Base-by-base conservation (phyloP, 371 early-diverging fungal genomes). In the Dichotomocladium elegans region DNA sequence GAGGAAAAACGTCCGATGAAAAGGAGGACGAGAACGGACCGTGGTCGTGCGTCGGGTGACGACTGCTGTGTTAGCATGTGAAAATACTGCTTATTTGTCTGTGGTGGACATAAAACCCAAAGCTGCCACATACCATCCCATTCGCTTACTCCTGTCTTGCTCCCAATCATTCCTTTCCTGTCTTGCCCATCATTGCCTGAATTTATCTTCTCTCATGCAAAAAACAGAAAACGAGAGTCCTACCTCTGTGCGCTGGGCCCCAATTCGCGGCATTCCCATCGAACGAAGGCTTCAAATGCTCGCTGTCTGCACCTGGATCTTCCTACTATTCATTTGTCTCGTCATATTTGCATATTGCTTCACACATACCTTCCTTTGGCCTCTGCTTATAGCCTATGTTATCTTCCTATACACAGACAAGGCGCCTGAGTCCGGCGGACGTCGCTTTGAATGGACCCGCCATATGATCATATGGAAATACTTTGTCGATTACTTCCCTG, bases 401-500 rank as follows among this genome's bases (percentile, higher is more conserved):
- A 63, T 78, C n/a, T 91, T 80, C 22, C 47, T 74, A 5, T 60
- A 69, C 51, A 37, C 50, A n/a, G 83, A 84, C 60, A 58, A 66
- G 17, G 79, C 80, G 1, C 80, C 83, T 1, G 86, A 88, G 53
- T 65, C 59, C 15, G 91, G 90, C n/a, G 89, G 87, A 19, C 68
- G 92, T 22, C 69, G 76, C n/a, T 53, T 72, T 21, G 60, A 77
- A 35, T 83, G 79, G 82, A 53, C 85, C 26, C 74, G 90, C 17
- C 57, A 59, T 11, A 44, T 43, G 34, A 3, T 11, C 1, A 42
- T 81, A 28, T 93, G 92, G 92, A 72, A 56, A 28, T 83, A 85
- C 65, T 79, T 89, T 62, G 79, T 79, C 8, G 87, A 87, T 45
- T 94, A 86, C 54, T 94, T 89, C 55, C 91, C 91, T 24, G 80